Evolutionary conservation across 352 stramenopile genomes (phyloP).

Genomic region (Globisporangium rhizosaccharum): DNA sequence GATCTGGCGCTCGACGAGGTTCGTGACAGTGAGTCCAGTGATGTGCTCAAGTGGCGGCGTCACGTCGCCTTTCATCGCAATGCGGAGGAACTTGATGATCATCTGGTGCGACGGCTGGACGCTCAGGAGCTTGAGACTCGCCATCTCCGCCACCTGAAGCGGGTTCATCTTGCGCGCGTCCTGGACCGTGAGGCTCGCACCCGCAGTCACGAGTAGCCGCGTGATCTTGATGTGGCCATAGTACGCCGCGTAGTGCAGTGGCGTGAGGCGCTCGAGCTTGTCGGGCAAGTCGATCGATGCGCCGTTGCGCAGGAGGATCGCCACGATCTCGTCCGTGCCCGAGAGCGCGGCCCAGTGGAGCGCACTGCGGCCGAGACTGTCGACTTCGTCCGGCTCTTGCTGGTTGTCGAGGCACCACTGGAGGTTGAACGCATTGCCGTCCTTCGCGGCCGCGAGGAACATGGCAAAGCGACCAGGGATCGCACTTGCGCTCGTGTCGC

Average conservation of each 20-base stretch:
- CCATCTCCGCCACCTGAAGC: conserved; percentile 71
- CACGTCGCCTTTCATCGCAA: conserved; percentile 66
- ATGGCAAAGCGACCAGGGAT: conserved; percentile 54
- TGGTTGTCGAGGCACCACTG: conserved; percentile 54
- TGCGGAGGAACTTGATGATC: conserved; percentile 80
- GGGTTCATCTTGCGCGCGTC: conserved; percentile 65
- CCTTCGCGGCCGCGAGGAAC: conserved; percentile 52
- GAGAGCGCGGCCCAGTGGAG: conserved; percentile 62
- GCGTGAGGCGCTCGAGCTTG: conserved; percentile 46
- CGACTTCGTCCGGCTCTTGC: conserved; percentile 56
- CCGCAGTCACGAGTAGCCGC: conserved; percentile 47
- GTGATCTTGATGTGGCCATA: conserved; percentile 76
- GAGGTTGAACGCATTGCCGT: conserved; percentile 36
- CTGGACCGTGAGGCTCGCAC: conserved; percentile 39
- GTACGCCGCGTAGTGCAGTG: conserved; percentile 68
- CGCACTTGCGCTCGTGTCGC: conserved; percentile 17
- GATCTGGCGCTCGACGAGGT: conserved; percentile 57
- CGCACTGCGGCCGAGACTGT: conserved; percentile 54
- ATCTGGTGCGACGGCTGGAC: conserved; percentile 81
- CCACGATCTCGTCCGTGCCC: conserved; percentile 52
- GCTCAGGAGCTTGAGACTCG: conserved; percentile 63
- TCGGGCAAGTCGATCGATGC: conserved; percentile 60
- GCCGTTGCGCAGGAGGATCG: conserved; percentile 57
- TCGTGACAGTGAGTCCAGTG: conserved; percentile 60
- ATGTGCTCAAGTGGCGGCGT: conserved; percentile 75